Base-by-base conservation (phyloP, 192 early-diverging fungal species). In the Funneliformis geosporum region DNA sequence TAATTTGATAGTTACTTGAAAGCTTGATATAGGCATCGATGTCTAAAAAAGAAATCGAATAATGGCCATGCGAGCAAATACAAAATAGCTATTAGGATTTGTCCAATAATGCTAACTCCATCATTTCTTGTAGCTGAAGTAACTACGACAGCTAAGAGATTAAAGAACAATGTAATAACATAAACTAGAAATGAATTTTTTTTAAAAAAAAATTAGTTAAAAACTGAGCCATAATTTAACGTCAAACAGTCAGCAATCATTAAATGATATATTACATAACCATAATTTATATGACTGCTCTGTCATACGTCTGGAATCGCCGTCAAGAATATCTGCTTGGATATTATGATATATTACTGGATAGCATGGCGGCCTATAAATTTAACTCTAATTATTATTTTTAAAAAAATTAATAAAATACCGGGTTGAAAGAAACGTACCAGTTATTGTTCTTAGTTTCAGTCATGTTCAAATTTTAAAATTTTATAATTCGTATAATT, bases 41-140 rank as follows among this genome's bases (percentile, higher is more conserved):
- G 70, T 72, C 70, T 42, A 23, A 42, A 28, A n/a, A 42, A n/a
- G 42, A 72, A 72, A 72, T 72, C 70, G 9, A 72, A 43, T 8
- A 47, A 9, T 43, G 70, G 70, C 70, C 40, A 42, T 2, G 46
- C 21, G 5, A 42, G 1, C 11, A 72, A 12, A 44, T 72, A 72
- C 21, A 72, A 8, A 8, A 44, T 0, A 8, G 42, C 70, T 42
- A 72, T 0, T 72, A 72, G 16, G 21, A 72, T 38, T 43, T 47
- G 62, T 28, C 8, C 11, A 27, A 65, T 10, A 10, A 65, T 5
- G 2, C 8, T 6, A 12, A 2, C 10, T 0, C 10, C 39, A 28
- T 70, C 12, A 12, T 25, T 12, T 5, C 10, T 4, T 8, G 70
- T 21, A 23, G n/a, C 11, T 21, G 16, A 14, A n/a, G 16, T n/a